Evolutionary conservation across 164 flowering plant genomes (phyloP).

Genomic region (Houttuynia cordata): DNA sequence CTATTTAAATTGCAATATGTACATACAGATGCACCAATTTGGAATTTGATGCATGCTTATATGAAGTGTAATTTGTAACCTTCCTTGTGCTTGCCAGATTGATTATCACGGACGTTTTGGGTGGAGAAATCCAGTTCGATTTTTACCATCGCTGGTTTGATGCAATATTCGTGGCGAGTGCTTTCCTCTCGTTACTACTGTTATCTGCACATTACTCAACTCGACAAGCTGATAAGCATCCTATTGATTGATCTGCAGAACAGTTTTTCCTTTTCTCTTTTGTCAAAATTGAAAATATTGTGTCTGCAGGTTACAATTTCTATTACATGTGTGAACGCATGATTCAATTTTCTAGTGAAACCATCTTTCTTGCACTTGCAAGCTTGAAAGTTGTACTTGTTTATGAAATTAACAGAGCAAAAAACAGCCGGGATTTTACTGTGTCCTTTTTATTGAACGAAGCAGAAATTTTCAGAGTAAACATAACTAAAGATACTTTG

Average conservation of each 20-base stretch:
- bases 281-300: background rate
- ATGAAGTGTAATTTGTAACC: background rate
- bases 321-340: background rate
- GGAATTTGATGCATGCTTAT: background rate
- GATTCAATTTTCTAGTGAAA: background rate
- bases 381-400: background rate
- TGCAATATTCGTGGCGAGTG: slow-evolving; percentile 96
- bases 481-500: no score
- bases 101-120: slow-evolving; percentile 89
- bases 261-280: background rate
- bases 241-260: slow-evolving; percentile 45
- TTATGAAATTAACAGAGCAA: no score
- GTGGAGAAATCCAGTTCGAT: slow-evolving; percentile 96
- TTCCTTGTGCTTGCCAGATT: slow-evolving; percentile 32
- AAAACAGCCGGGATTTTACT: no score
- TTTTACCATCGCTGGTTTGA: slow-evolving; percentile 98
- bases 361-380: background rate
- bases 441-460: no score
- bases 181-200: slow-evolving; percentile 87
- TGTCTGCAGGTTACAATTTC: background rate
- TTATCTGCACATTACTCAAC: slow-evolving; percentile 96
- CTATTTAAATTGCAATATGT: no score
- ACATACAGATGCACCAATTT: no score
- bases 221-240: slow-evolving; percentile 90
- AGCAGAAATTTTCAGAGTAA: no score